phyloP scores from a whole-genome alignment of 306 rosid species.

The Neltuma alba region DNA sequence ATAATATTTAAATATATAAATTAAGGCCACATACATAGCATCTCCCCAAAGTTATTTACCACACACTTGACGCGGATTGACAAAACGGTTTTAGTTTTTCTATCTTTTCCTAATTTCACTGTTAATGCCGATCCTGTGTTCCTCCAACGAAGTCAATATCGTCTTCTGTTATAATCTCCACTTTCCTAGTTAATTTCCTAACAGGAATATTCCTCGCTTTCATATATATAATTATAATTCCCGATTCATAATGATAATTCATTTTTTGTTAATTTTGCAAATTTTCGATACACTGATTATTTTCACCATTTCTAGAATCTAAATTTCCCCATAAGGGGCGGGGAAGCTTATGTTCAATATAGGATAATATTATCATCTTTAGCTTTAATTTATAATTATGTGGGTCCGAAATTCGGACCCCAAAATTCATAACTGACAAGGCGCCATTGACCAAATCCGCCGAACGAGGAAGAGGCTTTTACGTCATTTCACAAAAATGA shows the following conservation, averaged over 20 bases:
- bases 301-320: background rate
- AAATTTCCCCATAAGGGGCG: background rate
- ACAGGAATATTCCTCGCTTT: background rate
- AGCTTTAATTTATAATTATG: background rate
- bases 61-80: slow-evolving; percentile 36
- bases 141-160: background rate
- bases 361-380: background rate
- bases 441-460: slow-evolving; percentile 9
- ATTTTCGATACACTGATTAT: no score
- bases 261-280: background rate
- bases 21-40: background rate
- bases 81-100: slow-evolving; percentile 11
- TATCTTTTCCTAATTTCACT: slow-evolving; percentile 18
- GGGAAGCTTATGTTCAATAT: no score
- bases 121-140: background rate
- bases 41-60: slow-evolving; percentile 2
- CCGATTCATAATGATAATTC: background rate
- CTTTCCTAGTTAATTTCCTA: background rate
- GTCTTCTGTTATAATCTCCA: background rate
- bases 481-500: slow-evolving; percentile 27
- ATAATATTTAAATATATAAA: no score
- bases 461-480: slow-evolving; percentile 11
- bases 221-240: background rate
- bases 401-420: background rate
- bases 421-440: background rate